Evolutionary conservation across 805 yeast genomes (phyloP).

Genomic region (Yarrowia yakushimensis): DNA sequence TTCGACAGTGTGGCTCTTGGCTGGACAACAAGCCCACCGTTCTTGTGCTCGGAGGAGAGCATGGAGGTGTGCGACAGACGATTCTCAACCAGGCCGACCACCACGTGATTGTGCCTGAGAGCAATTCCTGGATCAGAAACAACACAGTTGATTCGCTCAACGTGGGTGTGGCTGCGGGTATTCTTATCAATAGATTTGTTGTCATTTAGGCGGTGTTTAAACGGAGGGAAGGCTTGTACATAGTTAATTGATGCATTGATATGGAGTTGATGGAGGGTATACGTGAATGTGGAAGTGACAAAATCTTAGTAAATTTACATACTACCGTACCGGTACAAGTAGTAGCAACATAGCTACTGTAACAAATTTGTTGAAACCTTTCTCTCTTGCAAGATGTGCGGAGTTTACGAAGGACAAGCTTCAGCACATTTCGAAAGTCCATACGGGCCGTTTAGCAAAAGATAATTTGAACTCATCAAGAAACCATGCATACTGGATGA

Average conservation of each 20-base stretch:
- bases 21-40: constrained; percentile 55
- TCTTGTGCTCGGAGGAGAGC: constrained; percentile 81
- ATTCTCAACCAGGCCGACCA: constrained; percentile 45
- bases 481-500: too few relatives aligned
- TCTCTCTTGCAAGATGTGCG: too few relatives aligned
- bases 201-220: not conserved
- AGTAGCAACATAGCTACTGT: too few relatives aligned
- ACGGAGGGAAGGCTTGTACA: constrained; percentile 2
- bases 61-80: constrained; percentile 71
- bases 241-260: constrained; percentile 4
- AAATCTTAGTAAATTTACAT: too few relatives aligned
- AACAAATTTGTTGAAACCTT: too few relatives aligned
- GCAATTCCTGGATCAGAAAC: constrained; percentile 26
- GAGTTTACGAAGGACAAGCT: too few relatives aligned
- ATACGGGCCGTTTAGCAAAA: too few relatives aligned
- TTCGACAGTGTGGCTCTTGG: constrained; percentile 45
- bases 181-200: constrained; percentile 45
- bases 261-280: too few relatives aligned
- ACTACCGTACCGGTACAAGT: too few relatives aligned
- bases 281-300: too few relatives aligned
- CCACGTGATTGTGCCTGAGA: constrained; percentile 29
- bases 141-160: constrained; percentile 68
- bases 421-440: too few relatives aligned
- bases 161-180: constrained; percentile 85
- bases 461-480: too few relatives aligned